These are phyloP conservation scores for Mycena rebaudengoi DNA, from an alignment of 768 basidiomycete genomes.

Conservation along the genomic window DNA sequence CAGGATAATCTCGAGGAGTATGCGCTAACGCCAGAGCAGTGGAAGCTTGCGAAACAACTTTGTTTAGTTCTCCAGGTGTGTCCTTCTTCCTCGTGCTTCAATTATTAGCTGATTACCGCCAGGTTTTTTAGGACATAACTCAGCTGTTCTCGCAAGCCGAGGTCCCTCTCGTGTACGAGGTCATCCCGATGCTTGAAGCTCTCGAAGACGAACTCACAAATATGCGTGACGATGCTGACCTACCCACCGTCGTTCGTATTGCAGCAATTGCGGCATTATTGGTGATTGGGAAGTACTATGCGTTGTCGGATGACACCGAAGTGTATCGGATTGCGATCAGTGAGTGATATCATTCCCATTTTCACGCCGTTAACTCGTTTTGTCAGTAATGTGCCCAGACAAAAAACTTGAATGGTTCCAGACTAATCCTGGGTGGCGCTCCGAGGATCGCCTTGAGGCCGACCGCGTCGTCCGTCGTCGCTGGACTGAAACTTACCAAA, in stretches of 20 bases:
- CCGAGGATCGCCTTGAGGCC: not conserved
- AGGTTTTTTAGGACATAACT: conserved; percentile 36
- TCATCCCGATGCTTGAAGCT: conserved; percentile 28
- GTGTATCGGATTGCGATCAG: conserved; percentile 32
- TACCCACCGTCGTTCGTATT: conserved; percentile 12
- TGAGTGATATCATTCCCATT: not conserved
- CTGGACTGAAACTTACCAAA: not conserved
- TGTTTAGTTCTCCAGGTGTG: conserved; percentile 33
- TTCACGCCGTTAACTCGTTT: not conserved
- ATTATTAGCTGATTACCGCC: not conserved
- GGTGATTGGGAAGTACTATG: conserved; percentile 30
- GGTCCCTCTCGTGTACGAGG: conserved; percentile 29
- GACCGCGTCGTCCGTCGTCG: conserved; percentile 9
- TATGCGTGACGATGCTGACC: conserved; percentile 14
- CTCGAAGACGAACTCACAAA: conserved; percentile 17
- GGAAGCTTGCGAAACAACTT: conserved; percentile 36
- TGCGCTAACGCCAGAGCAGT: conserved; percentile 29
- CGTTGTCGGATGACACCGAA: conserved; percentile 32
- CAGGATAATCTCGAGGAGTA: conserved; percentile 28
- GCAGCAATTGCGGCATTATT: conserved; percentile 16
- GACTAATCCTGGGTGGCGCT: conserved; percentile 11
- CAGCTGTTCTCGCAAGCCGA: conserved; percentile 33
- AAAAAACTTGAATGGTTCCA: conserved; percentile 31
- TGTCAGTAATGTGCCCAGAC: conserved; percentile 36
- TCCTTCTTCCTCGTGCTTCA: not conserved